Conservation (phyloP, 2,329 filamentous ascomycete genomes). For the Colletotrichum agaves region DNA sequence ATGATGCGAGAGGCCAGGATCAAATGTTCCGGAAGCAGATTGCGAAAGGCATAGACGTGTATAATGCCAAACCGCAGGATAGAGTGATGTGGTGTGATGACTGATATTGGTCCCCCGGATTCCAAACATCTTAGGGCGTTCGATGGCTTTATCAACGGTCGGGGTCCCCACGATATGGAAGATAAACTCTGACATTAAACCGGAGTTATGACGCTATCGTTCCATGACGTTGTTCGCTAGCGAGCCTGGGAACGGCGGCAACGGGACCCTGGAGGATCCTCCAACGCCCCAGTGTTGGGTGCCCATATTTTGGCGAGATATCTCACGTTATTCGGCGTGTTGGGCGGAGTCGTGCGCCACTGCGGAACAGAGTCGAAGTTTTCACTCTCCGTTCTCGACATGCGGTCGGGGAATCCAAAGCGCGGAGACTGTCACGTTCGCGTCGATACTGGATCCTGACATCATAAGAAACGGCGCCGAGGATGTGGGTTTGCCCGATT, state of each 20-base stretch:
- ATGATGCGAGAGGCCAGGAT: background rate
- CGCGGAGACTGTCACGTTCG: background rate
- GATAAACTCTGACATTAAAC: background rate
- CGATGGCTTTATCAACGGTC: slow-evolving; percentile 7
- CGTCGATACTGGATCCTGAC: slow-evolving; percentile 20
- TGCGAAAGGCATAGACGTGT: background rate
- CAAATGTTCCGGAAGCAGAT: background rate
- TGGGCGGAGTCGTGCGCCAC: background rate
- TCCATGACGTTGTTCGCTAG: slow-evolving; percentile 2
- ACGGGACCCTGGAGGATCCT: background rate
- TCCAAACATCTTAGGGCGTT: background rate
- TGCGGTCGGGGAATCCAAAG: background rate
- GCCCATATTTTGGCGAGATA: background rate
- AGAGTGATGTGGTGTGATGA: background rate
- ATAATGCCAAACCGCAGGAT: background rate
- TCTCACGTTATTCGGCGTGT: background rate
- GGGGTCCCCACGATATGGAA: background rate
- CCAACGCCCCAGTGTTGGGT: background rate
- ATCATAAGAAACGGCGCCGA: slow-evolving; percentile 1
- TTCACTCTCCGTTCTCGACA: background rate
- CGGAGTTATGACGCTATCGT: slow-evolving; percentile 27
- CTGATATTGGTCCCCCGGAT: background rate
- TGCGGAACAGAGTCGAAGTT: background rate
- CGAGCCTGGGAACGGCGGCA: background rate
- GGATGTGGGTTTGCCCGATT: background rate